Evolutionary conservation across 2,329 filamentous ascomycete species (phyloP), one percentile per base, ranked within the genome.

Genomic region (Cladobotryum mycophilum): DNA sequence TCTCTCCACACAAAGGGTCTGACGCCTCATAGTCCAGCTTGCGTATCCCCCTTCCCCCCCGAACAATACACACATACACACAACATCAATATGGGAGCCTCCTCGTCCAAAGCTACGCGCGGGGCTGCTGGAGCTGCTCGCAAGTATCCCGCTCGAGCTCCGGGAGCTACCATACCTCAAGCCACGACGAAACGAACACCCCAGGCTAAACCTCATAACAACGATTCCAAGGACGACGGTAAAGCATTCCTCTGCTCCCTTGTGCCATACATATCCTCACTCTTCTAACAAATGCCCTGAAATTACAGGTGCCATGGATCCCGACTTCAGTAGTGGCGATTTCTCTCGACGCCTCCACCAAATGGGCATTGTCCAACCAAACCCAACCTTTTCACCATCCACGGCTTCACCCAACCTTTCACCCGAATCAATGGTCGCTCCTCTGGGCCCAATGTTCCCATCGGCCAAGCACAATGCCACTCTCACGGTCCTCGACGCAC

Each of bases 291-390:
- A 22, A 42, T 22, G 41, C 41, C n/a, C 5, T 5, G 34, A 9
- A 25, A 18, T 45, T 35, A 20, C 47, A 76, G 71, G 76, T 52
- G 64, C 64, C 35, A 57, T 59, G 53, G 69, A 74, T 51, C 70
- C 74, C n/a, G 70, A 76, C 57, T 59, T 63, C 35, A 55, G 66
- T 15, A 64, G 69, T 41, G 61, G 67, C n/a, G 72, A 66, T 54
- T 81, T 79, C 62, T 73, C 77, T 8, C 65, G 66, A 45, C 76
- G 79, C 14, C 70, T 82, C 5, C 70, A 70, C 22, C 65, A 76
- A 54, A 79, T 82, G 72, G 79, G 78, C 59, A 67, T 80, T 30
- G 78, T 71, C 8, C 70, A 76, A 43, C 77, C 79, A 4, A 77
- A 75, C 55, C 77, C 78, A 30, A 79, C 75, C 4, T 74, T 70